These are phyloP conservation scores for Rhodofomes roseus DNA, from an alignment of 1,284 basidiomycete genomes.

Conservation along the genomic window DNA sequence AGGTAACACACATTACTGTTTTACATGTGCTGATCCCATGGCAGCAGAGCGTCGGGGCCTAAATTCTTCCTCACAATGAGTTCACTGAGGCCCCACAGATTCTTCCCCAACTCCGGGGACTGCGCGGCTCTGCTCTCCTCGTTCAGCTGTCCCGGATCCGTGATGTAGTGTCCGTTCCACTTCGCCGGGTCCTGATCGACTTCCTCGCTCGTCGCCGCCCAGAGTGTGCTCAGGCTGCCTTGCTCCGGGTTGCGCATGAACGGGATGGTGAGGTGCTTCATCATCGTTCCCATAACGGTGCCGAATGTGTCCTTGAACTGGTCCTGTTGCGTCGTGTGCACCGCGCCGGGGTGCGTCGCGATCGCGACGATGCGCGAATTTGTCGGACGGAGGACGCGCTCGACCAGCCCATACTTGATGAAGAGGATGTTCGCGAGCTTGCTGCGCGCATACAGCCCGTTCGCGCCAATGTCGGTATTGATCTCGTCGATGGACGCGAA, in stretches of 20 bases:
- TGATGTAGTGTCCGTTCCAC: slow-evolving; percentile 38
- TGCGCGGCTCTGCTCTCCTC: slow-evolving; percentile 33
- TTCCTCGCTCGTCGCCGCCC: slow-evolving; percentile 35
- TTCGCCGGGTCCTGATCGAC: slow-evolving; percentile 28
- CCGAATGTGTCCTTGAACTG: slow-evolving; percentile 39
- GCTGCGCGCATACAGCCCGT: slow-evolving; percentile 37
- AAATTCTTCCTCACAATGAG: slow-evolving; percentile 31
- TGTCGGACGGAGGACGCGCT: slow-evolving; percentile 33
- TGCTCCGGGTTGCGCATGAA: slow-evolving; percentile 36
- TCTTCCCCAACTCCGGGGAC: slow-evolving; percentile 33
- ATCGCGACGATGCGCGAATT: slow-evolving; percentile 33
- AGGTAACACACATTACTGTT: too few relatives aligned
- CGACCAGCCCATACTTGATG: slow-evolving; percentile 34
- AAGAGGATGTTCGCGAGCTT: slow-evolving; percentile 43
- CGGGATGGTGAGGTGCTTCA: slow-evolving; percentile 31
- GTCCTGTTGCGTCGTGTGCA: slow-evolving; percentile 41
- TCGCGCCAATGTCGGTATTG: slow-evolving; percentile 30
- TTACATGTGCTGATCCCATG: slow-evolving; percentile 17
- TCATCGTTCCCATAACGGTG: slow-evolving; percentile 28
- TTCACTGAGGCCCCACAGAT: slow-evolving; percentile 38
- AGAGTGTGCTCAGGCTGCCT: slow-evolving; percentile 30
- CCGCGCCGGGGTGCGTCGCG: slow-evolving; percentile 38
- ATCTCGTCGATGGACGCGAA: slow-evolving; percentile 39
- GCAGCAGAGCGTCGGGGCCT: slow-evolving; percentile 30
- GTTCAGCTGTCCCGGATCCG: slow-evolving; percentile 32